Percentiles rank a stretch among this genome's conserved stretches.
These are phyloP conservation scores for Globisporangium canariense DNA, from an alignment of 352 stramenopile species.

Conservation along the genomic window DNA sequence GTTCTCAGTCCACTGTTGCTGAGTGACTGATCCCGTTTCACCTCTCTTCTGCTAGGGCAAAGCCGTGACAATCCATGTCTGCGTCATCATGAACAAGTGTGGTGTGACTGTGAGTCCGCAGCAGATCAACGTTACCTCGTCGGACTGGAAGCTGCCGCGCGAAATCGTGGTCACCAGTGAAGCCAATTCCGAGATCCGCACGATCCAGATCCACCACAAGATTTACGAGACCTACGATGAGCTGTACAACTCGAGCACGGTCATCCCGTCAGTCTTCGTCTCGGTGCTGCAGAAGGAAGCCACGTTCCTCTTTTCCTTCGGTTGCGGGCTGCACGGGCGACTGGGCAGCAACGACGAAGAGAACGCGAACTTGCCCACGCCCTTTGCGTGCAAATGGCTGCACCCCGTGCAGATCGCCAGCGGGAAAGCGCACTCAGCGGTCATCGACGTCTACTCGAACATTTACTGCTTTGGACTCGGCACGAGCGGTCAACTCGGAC, in stretches of 20 bases:
- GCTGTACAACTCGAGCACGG: slow-evolving; percentile 36
- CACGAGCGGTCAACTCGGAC: slow-evolving; percentile 46
- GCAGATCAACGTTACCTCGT: slow-evolving; percentile 51
- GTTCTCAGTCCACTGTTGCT: background rate
- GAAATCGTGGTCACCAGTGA: slow-evolving; percentile 44
- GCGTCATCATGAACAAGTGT: slow-evolving; percentile 59
- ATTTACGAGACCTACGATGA: slow-evolving; percentile 54
- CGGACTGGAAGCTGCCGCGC: slow-evolving; percentile 45
- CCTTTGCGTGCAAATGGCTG: slow-evolving; percentile 62
- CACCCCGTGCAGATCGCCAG: slow-evolving; percentile 68
- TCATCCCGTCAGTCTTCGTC: slow-evolving; percentile 63
- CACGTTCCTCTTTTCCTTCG: slow-evolving; percentile 71
- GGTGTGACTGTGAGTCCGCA: slow-evolving; percentile 44
- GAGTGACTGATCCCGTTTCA: background rate
- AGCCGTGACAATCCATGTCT: slow-evolving; percentile 58
- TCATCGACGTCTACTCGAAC: slow-evolving; percentile 74
- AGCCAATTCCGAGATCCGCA: slow-evolving; percentile 46
- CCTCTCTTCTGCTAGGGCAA: slow-evolving; percentile 25
- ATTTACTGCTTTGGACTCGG: slow-evolving; percentile 68
- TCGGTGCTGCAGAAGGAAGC: slow-evolving; percentile 69
- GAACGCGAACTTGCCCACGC: slow-evolving; percentile 44
- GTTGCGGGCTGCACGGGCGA: slow-evolving; percentile 49
- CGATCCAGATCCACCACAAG: slow-evolving; percentile 75
- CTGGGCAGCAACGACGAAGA: slow-evolving; percentile 45
- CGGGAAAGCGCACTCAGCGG: slow-evolving; percentile 60